Percentiles rank a stretch among this genome's conserved stretches.
Conservation (phyloP, 345 rosid species). For the Alliaria petiolata region DNA sequence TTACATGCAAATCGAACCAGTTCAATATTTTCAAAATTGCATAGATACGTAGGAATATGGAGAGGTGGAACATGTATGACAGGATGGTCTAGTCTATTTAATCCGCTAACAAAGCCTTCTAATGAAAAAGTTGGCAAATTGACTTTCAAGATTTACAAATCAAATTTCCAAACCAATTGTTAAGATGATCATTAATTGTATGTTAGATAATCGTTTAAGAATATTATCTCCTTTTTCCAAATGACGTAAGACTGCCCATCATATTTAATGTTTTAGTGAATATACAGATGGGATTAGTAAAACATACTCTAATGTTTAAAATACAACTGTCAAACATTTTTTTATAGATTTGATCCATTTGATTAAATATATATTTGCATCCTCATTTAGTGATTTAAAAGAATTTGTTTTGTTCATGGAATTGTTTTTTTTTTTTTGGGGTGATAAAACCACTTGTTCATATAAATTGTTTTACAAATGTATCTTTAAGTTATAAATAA, state of each 20-base stretch:
- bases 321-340: constrained; percentile 27
- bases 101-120: background rate
- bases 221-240: constrained; percentile 11
- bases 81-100: constrained; percentile 24
- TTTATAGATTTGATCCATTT: constrained; percentile 23
- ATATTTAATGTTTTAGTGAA: constrained; percentile 6
- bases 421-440: too few relatives aligned
- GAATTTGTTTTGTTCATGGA: background rate
- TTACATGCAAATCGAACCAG: background rate
- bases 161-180: background rate
- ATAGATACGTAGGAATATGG: constrained; percentile 14
- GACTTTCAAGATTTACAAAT: constrained; percentile 18
- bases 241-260: constrained; percentile 20
- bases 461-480: background rate
- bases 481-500: background rate
- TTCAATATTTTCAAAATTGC: background rate
- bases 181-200: background rate
- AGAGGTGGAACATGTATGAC: constrained; percentile 33
- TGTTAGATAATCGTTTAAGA: constrained; percentile 22
- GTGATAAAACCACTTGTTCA: too few relatives aligned
- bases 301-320: constrained; percentile 21
- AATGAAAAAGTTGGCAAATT: constrained; percentile 20
- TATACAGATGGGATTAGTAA: constrained; percentile 21
- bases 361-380: background rate
- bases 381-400: background rate